phyloP scores from a whole-genome alignment of 768 basidiomycete genomes.

The Boletus bicolor region DNA sequence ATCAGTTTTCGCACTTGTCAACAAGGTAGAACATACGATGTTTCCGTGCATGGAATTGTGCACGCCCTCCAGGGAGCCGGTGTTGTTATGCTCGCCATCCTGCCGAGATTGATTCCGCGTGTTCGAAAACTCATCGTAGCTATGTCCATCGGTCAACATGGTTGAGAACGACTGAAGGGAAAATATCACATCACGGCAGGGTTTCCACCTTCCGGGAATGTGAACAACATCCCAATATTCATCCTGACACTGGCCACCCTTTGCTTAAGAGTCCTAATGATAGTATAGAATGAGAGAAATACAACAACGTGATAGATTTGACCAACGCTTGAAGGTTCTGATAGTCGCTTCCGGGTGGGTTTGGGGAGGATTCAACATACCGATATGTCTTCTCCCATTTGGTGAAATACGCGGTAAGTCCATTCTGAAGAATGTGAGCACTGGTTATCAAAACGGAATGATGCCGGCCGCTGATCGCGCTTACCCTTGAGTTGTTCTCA shows the following conservation, averaged over 20 bases:
- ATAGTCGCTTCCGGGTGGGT: slow-evolving; percentile 11
- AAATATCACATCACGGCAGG: slow-evolving; percentile 10
- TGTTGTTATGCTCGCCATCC: slow-evolving; percentile 4
- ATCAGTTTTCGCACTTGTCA: background rate
- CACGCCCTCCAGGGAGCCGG: slow-evolving; percentile 22
- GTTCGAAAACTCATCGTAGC: slow-evolving; percentile 32
- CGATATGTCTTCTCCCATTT: slow-evolving; percentile 21
- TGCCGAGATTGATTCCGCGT: slow-evolving; percentile 18
- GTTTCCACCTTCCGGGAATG: slow-evolving; percentile 14
- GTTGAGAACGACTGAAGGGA: background rate
- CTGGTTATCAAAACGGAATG: background rate
- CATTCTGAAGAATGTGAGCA: slow-evolving; percentile 1
- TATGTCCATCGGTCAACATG: slow-evolving; percentile 3
- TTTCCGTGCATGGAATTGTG: slow-evolving; percentile 20
- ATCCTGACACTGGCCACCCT: slow-evolving; percentile 11
- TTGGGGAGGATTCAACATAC: slow-evolving; percentile 12
- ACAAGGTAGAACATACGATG: slow-evolving; percentile 13
- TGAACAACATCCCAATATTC: slow-evolving; percentile 20
- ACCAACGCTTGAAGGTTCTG: slow-evolving; percentile 16
- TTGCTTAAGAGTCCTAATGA: slow-evolving; percentile 16
- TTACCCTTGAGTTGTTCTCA: slow-evolving; percentile 9
- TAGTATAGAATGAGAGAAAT: background rate
- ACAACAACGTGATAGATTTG: background rate
- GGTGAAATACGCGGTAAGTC: slow-evolving; percentile 15
- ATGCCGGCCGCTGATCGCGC: background rate